Percentiles rank a stretch among this genome's conserved stretches.
These are phyloP conservation scores for Colletotrichum ledebouriae DNA, from an alignment of 2,329 filamentous ascomycete genomes.

Conservation along the genomic window DNA sequence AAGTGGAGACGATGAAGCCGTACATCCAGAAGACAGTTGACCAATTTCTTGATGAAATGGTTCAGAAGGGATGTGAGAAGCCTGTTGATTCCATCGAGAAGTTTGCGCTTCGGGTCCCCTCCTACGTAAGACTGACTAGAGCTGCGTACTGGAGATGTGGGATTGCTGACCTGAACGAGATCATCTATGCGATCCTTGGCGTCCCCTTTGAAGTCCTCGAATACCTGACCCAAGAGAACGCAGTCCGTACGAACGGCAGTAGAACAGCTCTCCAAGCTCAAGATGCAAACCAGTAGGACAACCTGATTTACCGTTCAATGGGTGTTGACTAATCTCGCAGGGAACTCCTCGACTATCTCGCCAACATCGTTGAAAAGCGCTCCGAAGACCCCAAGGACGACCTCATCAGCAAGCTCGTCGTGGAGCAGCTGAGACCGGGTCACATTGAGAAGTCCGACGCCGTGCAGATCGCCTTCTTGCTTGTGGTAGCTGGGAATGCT, in stretches of 20 bases:
- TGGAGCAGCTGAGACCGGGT: slow-evolving; percentile 56
- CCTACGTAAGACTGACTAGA: slow-evolving; percentile 53
- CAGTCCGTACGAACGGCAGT: slow-evolving; percentile 62
- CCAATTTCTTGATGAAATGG: too few species aligned
- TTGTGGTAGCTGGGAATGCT: slow-evolving; percentile 65
- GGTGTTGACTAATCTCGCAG: slow-evolving; percentile 42
- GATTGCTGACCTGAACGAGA: slow-evolving; percentile 46
- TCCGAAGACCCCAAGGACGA: slow-evolving; percentile 57
- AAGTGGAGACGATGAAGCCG: too few species aligned
- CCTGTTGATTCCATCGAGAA: slow-evolving; percentile 61
- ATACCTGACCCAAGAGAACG: slow-evolving; percentile 61
- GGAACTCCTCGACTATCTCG: slow-evolving; percentile 61
- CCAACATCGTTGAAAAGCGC: slow-evolving; percentile 56
- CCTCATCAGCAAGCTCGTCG: slow-evolving; percentile 59
- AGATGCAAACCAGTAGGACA: slow-evolving; percentile 56
- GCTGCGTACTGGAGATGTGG: background rate
- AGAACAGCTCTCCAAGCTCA: slow-evolving; percentile 61
- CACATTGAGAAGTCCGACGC: slow-evolving; percentile 56
- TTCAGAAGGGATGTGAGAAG: slow-evolving; percentile 48
- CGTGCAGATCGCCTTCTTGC: slow-evolving; percentile 62
- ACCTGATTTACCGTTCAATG: background rate
- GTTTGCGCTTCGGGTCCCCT: slow-evolving; percentile 62
- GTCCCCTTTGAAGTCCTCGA: slow-evolving; percentile 61
- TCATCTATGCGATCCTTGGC: slow-evolving; percentile 64
- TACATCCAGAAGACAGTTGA: too few species aligned